Base-by-base conservation (phyloP, 257 asterid species). In the Solanum peruvianum region DNA sequence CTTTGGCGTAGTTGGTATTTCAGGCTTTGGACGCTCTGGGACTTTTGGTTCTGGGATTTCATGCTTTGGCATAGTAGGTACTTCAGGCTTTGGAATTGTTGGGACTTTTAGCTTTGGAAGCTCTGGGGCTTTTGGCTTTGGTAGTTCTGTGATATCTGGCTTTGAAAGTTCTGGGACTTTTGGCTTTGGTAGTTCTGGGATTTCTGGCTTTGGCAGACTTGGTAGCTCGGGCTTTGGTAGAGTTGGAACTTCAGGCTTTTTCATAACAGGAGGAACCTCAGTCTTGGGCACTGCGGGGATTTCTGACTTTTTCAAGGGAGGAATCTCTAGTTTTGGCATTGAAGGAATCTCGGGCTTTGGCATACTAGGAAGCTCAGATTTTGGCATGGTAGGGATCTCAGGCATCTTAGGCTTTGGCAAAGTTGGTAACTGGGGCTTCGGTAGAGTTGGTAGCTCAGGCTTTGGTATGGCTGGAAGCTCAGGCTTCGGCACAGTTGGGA, bases 371-470 rank as follows among this genome's bases (percentile, higher is more conserved):
- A 86, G 9, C 71, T 87, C 87, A 0, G 88, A 89, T 44, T 86
- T 76, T 27, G 87, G 82, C 47, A 85, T 27, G n/a, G 82, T 11
- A 29, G 88, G 86, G 18, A 83, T 7, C 13, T 84, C 87, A 11
- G 92, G 92, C 2, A 88, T 8, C 52, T 88, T 83, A 2, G 87
- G 88, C 47, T 89, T 89, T 9, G 90, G 90, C 6, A 84, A 1
- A n/a, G 12, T 3, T 14, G 84, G 84, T 2, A 44, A 1, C 16
- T 45, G 14, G 6, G 64, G 83, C 14, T 42, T 75, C 15, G 58
- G 35, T 0, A 75, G 4, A 23, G 12, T 75, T 75, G 82, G 58
- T 75, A 75, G 10, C 11, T 75, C 60, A 14, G 83, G 83, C 39
- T 77, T 77, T 25, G 60, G 83, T 7, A 77, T 25, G 37, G 62